Conservation (phyloP, 2,329 filamentous ascomycete species). For the Neonectria ditissima region DNA sequence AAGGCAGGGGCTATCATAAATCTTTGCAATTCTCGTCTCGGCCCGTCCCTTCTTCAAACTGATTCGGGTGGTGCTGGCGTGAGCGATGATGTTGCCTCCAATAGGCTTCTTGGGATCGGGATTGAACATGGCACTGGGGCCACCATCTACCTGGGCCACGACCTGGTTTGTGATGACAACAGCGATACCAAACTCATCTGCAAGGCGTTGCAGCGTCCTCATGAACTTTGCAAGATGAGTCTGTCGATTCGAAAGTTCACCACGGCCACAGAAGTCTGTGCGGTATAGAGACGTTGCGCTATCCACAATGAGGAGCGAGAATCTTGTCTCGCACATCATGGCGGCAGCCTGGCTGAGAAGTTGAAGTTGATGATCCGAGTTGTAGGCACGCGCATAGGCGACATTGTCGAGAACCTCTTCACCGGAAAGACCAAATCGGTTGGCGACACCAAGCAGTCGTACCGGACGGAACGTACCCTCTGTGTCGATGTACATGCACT, state of each 20-base stretch:
- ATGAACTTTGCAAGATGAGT: conserved; percentile 90
- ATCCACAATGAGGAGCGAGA: conserved; percentile 95
- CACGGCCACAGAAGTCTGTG: conserved; percentile 96
- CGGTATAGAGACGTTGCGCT: conserved; percentile 95
- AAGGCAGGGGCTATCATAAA: conserved; percentile 97
- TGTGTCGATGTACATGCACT: conserved; percentile 98
- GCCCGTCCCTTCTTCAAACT: conserved; percentile 95
- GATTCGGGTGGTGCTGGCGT: conserved; percentile 93
- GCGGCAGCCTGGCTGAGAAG: conserved; percentile 93
- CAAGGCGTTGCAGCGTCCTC: conserved; percentile 82
- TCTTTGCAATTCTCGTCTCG: conserved; percentile 98
- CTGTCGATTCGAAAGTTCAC: conserved; percentile 94
- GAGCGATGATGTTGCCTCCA: conserved; percentile 98
- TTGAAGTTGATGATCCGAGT: conserved; percentile 97
- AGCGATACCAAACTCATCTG: conserved; percentile 91
- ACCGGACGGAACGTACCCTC: conserved; percentile 97
- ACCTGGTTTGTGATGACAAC: conserved; percentile 99
- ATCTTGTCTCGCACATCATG: conserved; percentile 99
- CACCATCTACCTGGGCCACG: conserved; percentile 96
- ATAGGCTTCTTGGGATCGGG: conserved; percentile 99
- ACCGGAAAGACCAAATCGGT: conserved; percentile 92
- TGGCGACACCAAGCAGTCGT: conserved; percentile 89
- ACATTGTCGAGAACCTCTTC: conserved; percentile 99
- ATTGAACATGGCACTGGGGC: conserved; percentile 98
- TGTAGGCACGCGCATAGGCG: conserved; percentile 97